These are phyloP conservation scores for Hysterium pulicare DNA, from an alignment of 2,329 filamentous ascomycete genomes.

Conservation along the genomic window DNA sequence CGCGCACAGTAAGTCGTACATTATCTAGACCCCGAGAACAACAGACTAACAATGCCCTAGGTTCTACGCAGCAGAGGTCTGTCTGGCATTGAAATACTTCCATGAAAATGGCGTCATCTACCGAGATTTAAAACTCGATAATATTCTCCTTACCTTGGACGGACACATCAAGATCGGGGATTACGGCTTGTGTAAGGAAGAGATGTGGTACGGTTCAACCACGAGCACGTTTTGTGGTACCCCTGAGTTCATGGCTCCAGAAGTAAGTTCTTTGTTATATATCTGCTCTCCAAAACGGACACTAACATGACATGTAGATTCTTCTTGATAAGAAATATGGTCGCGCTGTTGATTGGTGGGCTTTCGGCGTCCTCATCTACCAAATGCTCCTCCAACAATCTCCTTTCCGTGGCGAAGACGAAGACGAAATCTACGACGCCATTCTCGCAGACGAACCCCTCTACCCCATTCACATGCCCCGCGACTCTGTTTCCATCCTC, in stretches of 20 bases:
- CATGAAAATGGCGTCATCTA: slow-evolving; percentile 99
- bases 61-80: slow-evolving; percentile 97
- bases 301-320: slow-evolving; percentile 56
- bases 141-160: slow-evolving; percentile 90
- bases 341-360: slow-evolving; percentile 98
- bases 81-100: slow-evolving; percentile 96
- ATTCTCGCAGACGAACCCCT: slow-evolving; percentile 96
- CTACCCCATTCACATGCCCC: slow-evolving; percentile 97
- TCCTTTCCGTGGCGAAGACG: slow-evolving; percentile 96
- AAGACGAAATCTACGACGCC: slow-evolving; percentile 98
- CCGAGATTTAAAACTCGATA: slow-evolving; percentile 74
- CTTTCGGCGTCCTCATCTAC: slow-evolving; percentile 97
- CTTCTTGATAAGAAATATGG: slow-evolving; percentile 98
- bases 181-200: slow-evolving; percentile 98
- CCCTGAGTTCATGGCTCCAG: slow-evolving; percentile 99
- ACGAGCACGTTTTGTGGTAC: slow-evolving; percentile 99
- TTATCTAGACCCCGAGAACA: neutral
- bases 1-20: slow-evolving; percentile 74
- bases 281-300: slow-evolving; percentile 5
- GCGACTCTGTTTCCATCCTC: slow-evolving; percentile 94
- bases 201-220: slow-evolving; percentile 98
- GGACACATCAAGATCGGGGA: slow-evolving; percentile 98
- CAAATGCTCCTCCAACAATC: slow-evolving; percentile 99
- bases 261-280: slow-evolving; percentile 58
- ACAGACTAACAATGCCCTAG: slow-evolving; percentile 42